phyloP scores from a whole-genome alignment of 169 alveolate genomes.

The Plasmodium adleri region DNA sequence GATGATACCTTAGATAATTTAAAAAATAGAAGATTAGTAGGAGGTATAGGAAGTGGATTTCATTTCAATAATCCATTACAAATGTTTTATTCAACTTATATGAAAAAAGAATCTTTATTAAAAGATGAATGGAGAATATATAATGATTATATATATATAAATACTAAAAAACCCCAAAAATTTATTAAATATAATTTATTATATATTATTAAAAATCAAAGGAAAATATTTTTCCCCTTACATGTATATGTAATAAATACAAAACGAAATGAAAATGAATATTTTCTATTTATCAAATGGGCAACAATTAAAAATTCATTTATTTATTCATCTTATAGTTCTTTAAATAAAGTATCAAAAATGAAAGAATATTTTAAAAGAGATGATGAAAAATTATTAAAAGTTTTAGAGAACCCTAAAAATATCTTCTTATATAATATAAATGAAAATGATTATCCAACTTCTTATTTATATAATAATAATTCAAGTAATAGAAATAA shows the following conservation, averaged over 20 bases:
- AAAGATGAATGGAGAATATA: constrained; percentile 75
- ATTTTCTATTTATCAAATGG: constrained; percentile 72
- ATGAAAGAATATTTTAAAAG: constrained; percentile 68
- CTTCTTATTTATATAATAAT: constrained; percentile 1
- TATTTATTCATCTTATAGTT: constrained; percentile 65
- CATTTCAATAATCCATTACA: constrained; percentile 7
- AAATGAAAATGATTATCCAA: constrained; percentile 49
- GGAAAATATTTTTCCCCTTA: constrained; percentile 51
- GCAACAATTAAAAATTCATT: constrained; percentile 66
- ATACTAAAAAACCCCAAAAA: constrained; percentile 41
- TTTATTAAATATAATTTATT: constrained; percentile 50
- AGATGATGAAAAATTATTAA: constrained; percentile 48
- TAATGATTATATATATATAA: constrained; percentile 65
- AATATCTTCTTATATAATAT: constrained; percentile 64
- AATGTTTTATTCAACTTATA: constrained; percentile 23
- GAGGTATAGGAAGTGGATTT: not conserved
- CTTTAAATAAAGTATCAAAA: constrained; percentile 56
- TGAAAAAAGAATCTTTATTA: constrained; percentile 40
- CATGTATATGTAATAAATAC: constrained; percentile 76
- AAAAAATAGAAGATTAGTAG: constrained; percentile 15
- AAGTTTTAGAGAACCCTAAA: constrained; percentile 61
- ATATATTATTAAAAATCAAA: constrained; percentile 71
- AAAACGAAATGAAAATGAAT: constrained; percentile 44
- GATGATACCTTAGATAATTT: constrained; percentile 39
- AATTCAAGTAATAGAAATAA: not conserved